Evolutionary conservation across 2,329 filamentous ascomycete species (phyloP), one percentile per base, ranked within the genome.

Genomic region (Ophiostoma himal-ulmi): DNA sequence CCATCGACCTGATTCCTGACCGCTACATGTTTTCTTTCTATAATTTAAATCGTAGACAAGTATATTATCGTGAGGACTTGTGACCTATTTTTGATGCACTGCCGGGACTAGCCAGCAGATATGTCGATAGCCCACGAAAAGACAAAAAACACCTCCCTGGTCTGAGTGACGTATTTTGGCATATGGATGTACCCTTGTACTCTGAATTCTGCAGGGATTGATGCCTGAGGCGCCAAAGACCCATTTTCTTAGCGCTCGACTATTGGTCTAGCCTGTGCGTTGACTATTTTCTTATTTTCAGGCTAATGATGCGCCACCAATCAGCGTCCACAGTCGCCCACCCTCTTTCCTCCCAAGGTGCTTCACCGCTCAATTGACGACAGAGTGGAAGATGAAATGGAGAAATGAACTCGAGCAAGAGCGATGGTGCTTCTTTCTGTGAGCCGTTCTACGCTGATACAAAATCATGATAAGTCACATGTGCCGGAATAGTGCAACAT

Each of bases 351-450:
- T 68, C 39, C 68, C 70, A 52, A 54, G 44, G 14, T 57, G 54
- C 69, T 69, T 70, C 71, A 72, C 71, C 71, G 71, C 71, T 72
- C 67, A 70, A 72, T 72, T 64, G 52, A 60, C 30, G 37, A 26
- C 20, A 48, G 34, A 10, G 54, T 14, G 22, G 22, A 26, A 26
- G n/a, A 57, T 10, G 52, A 57, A 57, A 57, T 57, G 52, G 52
- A 57, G 52, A 26, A 57, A 22, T 13, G 52, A 26, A 26, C 2
- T 57, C 11, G 52, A 57, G 22, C 14, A 44, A 22, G 52, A 22
- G n/a, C 52, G n/a, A 57, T 13, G 52, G 52, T 22, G 20, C n/a
- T 44, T 54, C 48, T n/a, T 54, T 54, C 52, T 26, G 14, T n/a
- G 4, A 48, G 11, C 8, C 14, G 20, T n/a, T 48, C 14, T 11